A percentile compares a stretch with the other conserved stretches of the same genome.
Conservation (phyloP, 2,329 filamentous ascomycete genomes). For the Pseudopyrenochaeta lycopersici region DNA sequence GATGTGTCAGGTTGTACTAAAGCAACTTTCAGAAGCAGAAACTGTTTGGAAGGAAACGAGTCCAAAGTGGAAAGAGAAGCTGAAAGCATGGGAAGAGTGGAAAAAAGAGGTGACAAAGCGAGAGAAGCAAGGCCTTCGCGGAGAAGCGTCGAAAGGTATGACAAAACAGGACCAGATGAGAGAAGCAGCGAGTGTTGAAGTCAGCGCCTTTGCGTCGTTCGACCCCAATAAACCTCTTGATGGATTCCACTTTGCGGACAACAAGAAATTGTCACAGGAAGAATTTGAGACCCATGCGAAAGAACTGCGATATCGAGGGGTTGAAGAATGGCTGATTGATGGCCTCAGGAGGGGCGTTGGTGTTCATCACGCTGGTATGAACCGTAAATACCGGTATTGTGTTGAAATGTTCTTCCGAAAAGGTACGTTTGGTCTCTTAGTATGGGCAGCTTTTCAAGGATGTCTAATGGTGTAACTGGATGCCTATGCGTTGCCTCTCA, state of each 20-base stretch:
- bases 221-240: conserved; percentile 71
- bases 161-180: conserved; percentile 66
- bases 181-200: conserved; percentile 65
- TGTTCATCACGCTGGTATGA: conserved; percentile 83
- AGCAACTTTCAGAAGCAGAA: conserved; percentile 65
- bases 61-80: conserved; percentile 67
- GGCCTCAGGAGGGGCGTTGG: conserved; percentile 74
- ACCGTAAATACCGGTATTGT: conserved; percentile 75
- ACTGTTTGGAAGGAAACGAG: conserved; percentile 64
- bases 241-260: conserved; percentile 73
- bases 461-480: too few relatives aligned
- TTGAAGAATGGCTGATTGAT: conserved; percentile 64
- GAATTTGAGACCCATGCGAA: conserved; percentile 67
- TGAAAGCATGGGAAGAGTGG: conserved; percentile 67
- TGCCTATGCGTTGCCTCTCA: conserved; percentile 42
- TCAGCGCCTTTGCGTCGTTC: conserved; percentile 69
- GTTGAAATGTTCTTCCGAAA: conserved; percentile 79
- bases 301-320: conserved; percentile 61
- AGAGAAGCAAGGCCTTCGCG: conserved; percentile 56
- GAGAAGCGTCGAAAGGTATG: conserved; percentile 55
- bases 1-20: conserved; percentile 62
- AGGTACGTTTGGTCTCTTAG: conserved; percentile 49
- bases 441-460: conserved; percentile 71
- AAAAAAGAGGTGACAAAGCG: conserved; percentile 58
- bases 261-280: conserved; percentile 63